Evolutionary conservation across 345 rosid species (phyloP).

Genomic region (Limnanthes douglasii): DNA sequence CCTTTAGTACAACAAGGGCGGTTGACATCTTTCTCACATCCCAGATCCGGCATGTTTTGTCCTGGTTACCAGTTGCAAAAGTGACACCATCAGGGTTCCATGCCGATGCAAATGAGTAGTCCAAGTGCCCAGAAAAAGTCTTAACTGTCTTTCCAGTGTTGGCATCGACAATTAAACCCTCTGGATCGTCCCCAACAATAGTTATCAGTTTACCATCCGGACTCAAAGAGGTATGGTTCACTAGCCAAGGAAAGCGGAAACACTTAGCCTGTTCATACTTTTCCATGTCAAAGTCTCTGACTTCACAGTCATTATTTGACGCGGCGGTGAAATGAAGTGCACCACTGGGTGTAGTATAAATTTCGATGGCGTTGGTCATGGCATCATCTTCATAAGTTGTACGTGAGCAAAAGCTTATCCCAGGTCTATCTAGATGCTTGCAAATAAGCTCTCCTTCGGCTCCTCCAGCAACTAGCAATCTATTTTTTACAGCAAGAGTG

Average conservation of each 20-base stretch:
- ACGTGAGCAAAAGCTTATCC: constrained; percentile 75
- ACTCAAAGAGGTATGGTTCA: constrained; percentile 62
- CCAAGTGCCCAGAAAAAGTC: constrained; percentile 45
- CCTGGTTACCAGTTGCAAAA: constrained; percentile 82
- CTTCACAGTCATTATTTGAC: constrained; percentile 76
- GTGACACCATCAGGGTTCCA: constrained; percentile 67
- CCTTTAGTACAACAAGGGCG: constrained; percentile 49
- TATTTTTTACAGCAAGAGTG: constrained; percentile 62
- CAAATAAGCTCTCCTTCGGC: constrained; percentile 76
- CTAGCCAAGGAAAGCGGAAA: constrained; percentile 59
- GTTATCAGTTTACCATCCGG: constrained; percentile 57
- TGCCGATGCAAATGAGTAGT: constrained; percentile 72
- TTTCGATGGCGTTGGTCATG: constrained; percentile 85
- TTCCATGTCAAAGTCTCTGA: constrained; percentile 76
- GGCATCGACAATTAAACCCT: constrained; percentile 47
- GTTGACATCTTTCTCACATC: constrained; percentile 40
- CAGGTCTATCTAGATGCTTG: constrained; percentile 80
- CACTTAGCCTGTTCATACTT: constrained; percentile 44
- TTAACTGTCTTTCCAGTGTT: constrained; percentile 38
- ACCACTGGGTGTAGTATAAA: constrained; percentile 54
- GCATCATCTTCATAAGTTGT: constrained; percentile 86
- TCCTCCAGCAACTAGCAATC: constrained; percentile 64
- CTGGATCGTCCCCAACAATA: constrained; percentile 68
- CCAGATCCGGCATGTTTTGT: constrained; percentile 71
- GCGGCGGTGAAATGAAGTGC: constrained; percentile 62